A percentile compares a stretch with the other conserved stretches of the same genome.
These are phyloP conservation scores for Akanthomyces uredinophilus DNA, from an alignment of 2,329 filamentous ascomycete genomes.

Conservation along the genomic window DNA sequence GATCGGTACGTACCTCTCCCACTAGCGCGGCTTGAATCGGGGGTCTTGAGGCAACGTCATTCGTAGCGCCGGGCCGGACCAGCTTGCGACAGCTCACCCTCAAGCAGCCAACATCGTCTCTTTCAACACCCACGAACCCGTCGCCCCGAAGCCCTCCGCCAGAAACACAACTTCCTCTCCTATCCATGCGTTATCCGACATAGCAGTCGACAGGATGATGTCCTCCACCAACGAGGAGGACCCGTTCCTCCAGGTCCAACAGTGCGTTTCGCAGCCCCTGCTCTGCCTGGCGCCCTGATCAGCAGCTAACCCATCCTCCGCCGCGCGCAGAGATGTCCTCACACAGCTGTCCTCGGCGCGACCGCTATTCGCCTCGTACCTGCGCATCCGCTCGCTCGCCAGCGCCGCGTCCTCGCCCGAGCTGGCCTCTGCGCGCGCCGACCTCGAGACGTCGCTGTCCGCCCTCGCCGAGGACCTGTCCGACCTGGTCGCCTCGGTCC, in stretches of 20 bases:
- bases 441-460: conserved; percentile 61
- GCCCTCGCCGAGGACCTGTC: conserved; percentile 76
- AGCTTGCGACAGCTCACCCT: conserved; percentile 14
- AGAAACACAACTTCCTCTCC: not conserved
- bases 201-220: conserved; percentile 49
- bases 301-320: conserved; percentile 9
- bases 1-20: not conserved
- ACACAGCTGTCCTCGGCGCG: conserved; percentile 74
- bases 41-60: conserved; percentile 26
- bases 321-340: conserved; percentile 69
- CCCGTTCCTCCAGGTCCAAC: conserved; percentile 67
- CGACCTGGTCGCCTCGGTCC: conserved; percentile 82
- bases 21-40: conserved; percentile 5
- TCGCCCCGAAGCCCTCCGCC: not conserved
- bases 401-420: conserved; percentile 71
- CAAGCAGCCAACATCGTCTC: conserved; percentile 20
- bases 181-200: conserved; percentile 19
- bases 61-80: conserved; percentile 18
- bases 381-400: conserved; percentile 86
- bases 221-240: conserved; percentile 63
- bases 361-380: conserved; percentile 87
- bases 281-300: not conserved
- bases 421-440: conserved; percentile 69
- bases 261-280: conserved; percentile 39
- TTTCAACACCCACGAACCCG: not conserved